Percentiles rank a stretch among this genome's conserved stretches.
Conservation (phyloP, 257 asterid species). For the Ilex aquifolium region DNA sequence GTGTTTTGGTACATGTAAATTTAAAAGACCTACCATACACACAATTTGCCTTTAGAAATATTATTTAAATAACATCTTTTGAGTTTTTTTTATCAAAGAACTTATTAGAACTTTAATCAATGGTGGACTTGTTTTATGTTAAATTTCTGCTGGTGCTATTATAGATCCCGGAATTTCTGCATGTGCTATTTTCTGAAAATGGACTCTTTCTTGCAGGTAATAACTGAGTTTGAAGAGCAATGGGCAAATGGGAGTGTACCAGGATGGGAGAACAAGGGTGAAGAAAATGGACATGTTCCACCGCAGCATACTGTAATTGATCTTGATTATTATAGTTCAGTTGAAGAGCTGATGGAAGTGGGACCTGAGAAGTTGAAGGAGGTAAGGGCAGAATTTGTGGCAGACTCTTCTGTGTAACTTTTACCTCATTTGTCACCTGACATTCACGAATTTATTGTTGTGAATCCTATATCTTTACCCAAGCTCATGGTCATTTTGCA, state of each 20-base stretch:
- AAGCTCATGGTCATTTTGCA: too few species aligned
- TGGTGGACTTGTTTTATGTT: too few species aligned
- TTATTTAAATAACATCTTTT: too few species aligned
- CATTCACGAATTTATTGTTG: background rate
- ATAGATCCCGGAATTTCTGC: too few species aligned
- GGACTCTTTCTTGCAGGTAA: constrained; percentile 38
- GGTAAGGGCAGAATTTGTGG: constrained; percentile 31
- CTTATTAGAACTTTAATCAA: too few species aligned
- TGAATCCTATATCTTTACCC: too few species aligned
- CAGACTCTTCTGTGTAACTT: background rate
- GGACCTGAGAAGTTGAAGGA: constrained; percentile 91
- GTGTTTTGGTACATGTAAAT: too few species aligned
- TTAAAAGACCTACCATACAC: too few species aligned
- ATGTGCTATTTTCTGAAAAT: constrained; percentile 9
- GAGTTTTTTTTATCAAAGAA: too few species aligned
- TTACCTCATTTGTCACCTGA: background rate
- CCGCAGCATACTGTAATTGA: constrained; percentile 56
- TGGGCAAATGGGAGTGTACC: constrained; percentile 62
- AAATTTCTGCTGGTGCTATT: too few species aligned
- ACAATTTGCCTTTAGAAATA: too few species aligned
- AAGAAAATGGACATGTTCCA: constrained; percentile 48
- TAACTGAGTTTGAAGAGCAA: constrained; percentile 76
- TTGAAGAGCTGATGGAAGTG: constrained; percentile 72
- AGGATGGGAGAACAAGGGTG: constrained; percentile 76
- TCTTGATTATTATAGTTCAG: constrained; percentile 73